Conservation (phyloP, 768 basidiomycete species). For the Sporobolomyces roseus region DNA sequence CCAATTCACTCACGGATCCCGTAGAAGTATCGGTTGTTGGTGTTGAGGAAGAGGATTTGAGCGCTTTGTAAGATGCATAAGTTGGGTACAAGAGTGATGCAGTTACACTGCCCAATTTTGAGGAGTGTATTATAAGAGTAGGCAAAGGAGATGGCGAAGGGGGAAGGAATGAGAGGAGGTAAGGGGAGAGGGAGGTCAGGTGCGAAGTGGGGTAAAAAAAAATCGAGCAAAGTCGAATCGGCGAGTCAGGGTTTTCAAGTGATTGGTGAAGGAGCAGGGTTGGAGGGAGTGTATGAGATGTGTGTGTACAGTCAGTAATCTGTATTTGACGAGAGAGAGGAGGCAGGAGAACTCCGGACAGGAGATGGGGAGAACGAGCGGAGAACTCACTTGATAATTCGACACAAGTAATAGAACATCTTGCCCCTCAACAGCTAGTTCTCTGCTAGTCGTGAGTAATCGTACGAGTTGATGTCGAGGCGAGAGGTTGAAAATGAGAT, state of each 20-base stretch:
- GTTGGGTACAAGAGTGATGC: constrained; percentile 50
- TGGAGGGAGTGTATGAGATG: too few relatives aligned
- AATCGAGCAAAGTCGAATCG: too few relatives aligned
- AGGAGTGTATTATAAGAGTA: background rate
- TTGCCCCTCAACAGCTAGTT: too few relatives aligned
- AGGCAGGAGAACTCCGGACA: too few relatives aligned
- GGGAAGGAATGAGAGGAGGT: background rate
- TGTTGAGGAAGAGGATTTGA: constrained; percentile 42
- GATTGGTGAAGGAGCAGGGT: too few relatives aligned
- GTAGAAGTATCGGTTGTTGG: background rate
- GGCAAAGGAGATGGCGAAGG: background rate
- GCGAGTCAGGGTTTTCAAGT: too few relatives aligned
- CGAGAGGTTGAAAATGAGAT: too few relatives aligned
- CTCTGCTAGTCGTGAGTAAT: too few relatives aligned
- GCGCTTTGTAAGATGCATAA: constrained; percentile 53
- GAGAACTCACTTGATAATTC: constrained; percentile 37
- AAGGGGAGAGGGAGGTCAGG: background rate
- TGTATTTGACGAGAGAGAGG: too few relatives aligned
- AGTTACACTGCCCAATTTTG: constrained; percentile 23
- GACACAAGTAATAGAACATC: constrained; percentile 43
- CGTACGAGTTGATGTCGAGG: too few relatives aligned
- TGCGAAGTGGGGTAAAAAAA: too few relatives aligned
- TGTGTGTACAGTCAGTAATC: too few relatives aligned
- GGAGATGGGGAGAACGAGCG: background rate
- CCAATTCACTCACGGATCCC: constrained; percentile 40